Conservation (phyloP, 192 early-diverging fungal genomes). For the Coemansia sp. region DNA sequence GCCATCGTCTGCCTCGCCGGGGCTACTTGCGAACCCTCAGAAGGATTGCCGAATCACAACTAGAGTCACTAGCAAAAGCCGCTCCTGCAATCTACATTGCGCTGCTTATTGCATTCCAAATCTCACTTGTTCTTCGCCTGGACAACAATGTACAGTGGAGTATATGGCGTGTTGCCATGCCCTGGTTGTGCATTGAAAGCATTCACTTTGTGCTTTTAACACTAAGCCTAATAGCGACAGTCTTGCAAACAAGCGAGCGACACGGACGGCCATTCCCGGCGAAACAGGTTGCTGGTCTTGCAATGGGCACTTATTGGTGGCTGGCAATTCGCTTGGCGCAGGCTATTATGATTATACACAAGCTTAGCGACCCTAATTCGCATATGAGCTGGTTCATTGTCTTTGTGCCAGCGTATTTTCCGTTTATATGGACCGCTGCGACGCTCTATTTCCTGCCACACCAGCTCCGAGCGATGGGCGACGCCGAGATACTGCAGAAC, state of each 20-base stretch:
- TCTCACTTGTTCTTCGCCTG: slow-evolving; percentile 68
- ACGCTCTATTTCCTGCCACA: slow-evolving; percentile 47
- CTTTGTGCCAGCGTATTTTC: slow-evolving; percentile 67
- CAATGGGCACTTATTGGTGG: slow-evolving; percentile 62
- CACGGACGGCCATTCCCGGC: background rate
- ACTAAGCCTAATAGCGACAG: slow-evolving; percentile 13
- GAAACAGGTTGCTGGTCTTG: slow-evolving; percentile 30
- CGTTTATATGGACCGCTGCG: slow-evolving; percentile 57
- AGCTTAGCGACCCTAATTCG: slow-evolving; percentile 54
- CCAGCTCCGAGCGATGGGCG: slow-evolving; percentile 46
- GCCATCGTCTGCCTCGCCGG: background rate
- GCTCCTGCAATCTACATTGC: slow-evolving; percentile 52
- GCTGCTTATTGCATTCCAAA: slow-evolving; percentile 68
- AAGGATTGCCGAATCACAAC: slow-evolving; percentile 11
- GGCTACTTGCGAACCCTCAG: slow-evolving; percentile 13
- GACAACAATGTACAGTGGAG: slow-evolving; percentile 63
- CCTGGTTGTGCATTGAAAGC: slow-evolving; percentile 80
- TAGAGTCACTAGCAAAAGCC: slow-evolving; percentile 19
- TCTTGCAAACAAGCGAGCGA: slow-evolving; percentile 5
- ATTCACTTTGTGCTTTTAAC: slow-evolving; percentile 59
- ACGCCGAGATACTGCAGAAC: slow-evolving; percentile 37
- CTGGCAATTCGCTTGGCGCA: slow-evolving; percentile 63
- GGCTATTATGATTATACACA: slow-evolving; percentile 64
- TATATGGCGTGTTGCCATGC: slow-evolving; percentile 69
- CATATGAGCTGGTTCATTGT: slow-evolving; percentile 63